Percentiles rank a stretch among this genome's conserved stretches.
Evolutionary conservation across 768 basidiomycete species (phyloP).

Genomic region (Symmetrospora coprosmae): DNA sequence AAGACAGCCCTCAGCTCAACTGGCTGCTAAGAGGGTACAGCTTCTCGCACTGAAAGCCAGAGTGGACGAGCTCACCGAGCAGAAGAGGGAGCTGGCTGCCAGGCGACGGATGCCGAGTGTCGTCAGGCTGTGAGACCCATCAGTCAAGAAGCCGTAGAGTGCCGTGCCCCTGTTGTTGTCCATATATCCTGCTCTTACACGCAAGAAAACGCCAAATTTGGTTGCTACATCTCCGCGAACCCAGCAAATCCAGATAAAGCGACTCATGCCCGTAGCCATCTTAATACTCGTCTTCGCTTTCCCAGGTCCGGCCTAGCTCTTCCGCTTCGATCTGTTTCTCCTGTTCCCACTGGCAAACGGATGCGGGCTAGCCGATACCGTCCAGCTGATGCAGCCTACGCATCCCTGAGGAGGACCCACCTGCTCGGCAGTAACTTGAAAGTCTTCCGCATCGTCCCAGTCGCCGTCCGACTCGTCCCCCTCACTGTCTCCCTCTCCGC

Average conservation of each 20-base stretch:
- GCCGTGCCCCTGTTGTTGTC: too few relatives aligned
- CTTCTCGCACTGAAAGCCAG: conserved; percentile 16
- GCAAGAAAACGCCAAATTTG: too few relatives aligned
- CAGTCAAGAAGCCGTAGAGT: too few relatives aligned
- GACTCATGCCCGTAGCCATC: too few relatives aligned
- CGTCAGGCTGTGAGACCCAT: not conserved
- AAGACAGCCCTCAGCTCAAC: conserved; percentile 26
- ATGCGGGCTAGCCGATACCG: too few relatives aligned
- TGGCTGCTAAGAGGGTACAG: conserved; percentile 25
- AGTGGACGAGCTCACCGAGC: conserved; percentile 2
- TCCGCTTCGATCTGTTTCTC: not conserved
- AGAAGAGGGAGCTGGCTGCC: not conserved
- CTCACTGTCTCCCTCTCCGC: not conserved
- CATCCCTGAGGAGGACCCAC: too few relatives aligned
- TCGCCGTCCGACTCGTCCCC: not conserved
- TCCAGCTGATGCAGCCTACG: too few relatives aligned
- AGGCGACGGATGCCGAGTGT: not conserved
- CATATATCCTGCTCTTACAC: too few relatives aligned
- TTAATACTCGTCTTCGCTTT: conserved; percentile 3
- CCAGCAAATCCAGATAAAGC: too few relatives aligned
- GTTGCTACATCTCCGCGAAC: too few relatives aligned
- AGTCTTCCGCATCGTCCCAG: not conserved
- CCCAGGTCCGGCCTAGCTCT: not conserved
- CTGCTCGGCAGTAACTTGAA: not conserved
- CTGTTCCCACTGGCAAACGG: too few relatives aligned